Conservation (phyloP, 768 basidiomycete genomes). For the Suillus alpinus region DNA sequence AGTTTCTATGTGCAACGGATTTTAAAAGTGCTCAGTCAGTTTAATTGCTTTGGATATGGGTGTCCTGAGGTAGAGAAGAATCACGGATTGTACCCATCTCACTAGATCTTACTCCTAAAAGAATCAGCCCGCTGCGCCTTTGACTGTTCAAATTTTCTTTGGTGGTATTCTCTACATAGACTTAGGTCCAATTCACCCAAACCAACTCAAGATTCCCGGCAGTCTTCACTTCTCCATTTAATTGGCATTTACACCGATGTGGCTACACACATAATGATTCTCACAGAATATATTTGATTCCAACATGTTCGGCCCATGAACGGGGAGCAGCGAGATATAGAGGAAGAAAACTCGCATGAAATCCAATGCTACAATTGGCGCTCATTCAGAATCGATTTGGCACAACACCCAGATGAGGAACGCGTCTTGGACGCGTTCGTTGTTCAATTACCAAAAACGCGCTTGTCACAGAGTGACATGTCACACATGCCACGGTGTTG, state of each 20-base stretch:
- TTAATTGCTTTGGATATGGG: background rate
- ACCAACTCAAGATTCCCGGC: background rate
- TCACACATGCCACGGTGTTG: constrained; percentile 17
- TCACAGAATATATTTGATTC: background rate
- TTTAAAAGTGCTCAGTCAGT: background rate
- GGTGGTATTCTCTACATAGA: background rate
- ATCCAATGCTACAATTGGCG: background rate
- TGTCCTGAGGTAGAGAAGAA: background rate
- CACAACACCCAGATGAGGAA: background rate
- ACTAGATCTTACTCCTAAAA: background rate
- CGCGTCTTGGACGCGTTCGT: constrained; percentile 20
- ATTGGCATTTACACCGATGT: background rate
- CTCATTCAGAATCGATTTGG: background rate
- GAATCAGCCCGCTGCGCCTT: background rate
- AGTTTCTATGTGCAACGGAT: background rate
- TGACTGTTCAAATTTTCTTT: background rate
- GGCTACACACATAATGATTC: background rate
- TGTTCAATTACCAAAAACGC: constrained; percentile 31
- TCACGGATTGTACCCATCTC: background rate
- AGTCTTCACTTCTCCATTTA: background rate
- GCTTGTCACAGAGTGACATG: constrained; percentile 33
- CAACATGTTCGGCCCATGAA: background rate
- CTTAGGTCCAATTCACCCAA: background rate
- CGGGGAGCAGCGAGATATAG: background rate
- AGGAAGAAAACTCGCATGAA: background rate